Evolutionary conservation across 257 asterid species (phyloP), one percentile per base, ranked within the genome.

Genomic region (Ilex aquifolium): DNA sequence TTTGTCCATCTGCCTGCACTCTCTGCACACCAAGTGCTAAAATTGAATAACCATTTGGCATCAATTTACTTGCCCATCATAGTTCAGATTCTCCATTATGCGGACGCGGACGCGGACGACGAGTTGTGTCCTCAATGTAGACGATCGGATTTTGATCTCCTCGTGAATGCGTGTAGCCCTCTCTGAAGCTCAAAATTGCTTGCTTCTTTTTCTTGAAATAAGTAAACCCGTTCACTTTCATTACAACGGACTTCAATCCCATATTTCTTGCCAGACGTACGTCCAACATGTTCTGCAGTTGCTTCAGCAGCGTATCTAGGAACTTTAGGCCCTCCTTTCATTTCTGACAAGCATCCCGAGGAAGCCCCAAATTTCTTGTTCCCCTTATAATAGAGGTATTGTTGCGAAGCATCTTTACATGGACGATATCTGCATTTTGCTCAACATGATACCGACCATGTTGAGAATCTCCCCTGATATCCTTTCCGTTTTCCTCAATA

Each of bases 271-370:
- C 88, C 29, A 61, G 80, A 12, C 91, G 96, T 32, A 12, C 91
- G 96, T 32, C 97, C 99, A 14, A 87, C 69, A 64, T 92, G 79
- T 79, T 92, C 97, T 10, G 94, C 97, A 70, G 90, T 82, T 31
- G 95, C 90, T 53, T 89, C 97, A n/a, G 85, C 91, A 16, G 93
- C 74, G 59, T 81, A 87, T 30, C 99, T 77, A 9, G 76, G 69
- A 59, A 80, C 76, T 62, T 85, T 85, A 46, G 52, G 52, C 10
- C 80, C 93, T 13, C 85, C 95, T 76, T 77, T 46, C 42, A 36
- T 88, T 44, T 84, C 95, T 5, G 93, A 78, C 69, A 87, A 71
- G 66, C 69, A 74, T 31, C 94, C 99, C 53, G 96, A 85, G 56
- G 96, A 73, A 66, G 79, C 68, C 30, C 96, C 95, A 50, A 74